phyloP scores from a whole-genome alignment of 2,329 filamentous ascomycete genomes.

The Hymenoscyphus fructigenus region DNA sequence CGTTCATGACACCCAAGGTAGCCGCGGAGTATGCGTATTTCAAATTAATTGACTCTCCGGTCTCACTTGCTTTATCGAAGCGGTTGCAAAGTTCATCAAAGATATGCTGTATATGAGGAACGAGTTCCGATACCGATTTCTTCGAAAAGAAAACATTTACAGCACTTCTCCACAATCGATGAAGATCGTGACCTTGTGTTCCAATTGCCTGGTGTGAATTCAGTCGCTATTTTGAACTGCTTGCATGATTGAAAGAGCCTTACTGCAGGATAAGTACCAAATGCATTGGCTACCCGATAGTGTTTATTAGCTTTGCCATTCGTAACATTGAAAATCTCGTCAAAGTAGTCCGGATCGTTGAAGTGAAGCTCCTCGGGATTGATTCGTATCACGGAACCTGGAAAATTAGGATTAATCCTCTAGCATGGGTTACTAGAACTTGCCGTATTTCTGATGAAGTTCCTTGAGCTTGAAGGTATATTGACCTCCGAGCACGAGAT shows the following conservation, averaged over 20 bases:
- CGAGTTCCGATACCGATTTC: neutral
- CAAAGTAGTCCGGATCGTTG: constrained; percentile 36
- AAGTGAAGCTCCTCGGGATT: constrained; percentile 42
- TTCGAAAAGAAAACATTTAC: constrained; percentile 7
- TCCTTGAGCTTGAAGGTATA: constrained; percentile 24
- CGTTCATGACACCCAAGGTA: constrained; percentile 11
- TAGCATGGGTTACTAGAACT: neutral
- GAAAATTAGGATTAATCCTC: constrained; percentile 18
- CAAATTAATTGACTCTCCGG: neutral
- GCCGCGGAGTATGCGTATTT: constrained; percentile 8
- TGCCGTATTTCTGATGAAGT: constrained; percentile 34
- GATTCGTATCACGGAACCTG: constrained; percentile 40
- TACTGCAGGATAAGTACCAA: neutral
- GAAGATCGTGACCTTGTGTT: neutral
- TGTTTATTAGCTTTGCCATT: neutral
- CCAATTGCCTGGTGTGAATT: neutral
- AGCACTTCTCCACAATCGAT: neutral
- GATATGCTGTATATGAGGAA: constrained; percentile 5
- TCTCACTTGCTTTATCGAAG: neutral
- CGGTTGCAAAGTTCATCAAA: constrained; percentile 7
- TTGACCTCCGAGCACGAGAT: constrained; percentile 1
- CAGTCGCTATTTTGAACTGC: neutral
- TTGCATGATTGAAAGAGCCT: constrained; percentile 18
- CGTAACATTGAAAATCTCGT: constrained; percentile 38
- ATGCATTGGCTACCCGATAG: neutral